Base-by-base conservation (phyloP, 306 rosid genomes). In the Mimosa bimucronata region DNA sequence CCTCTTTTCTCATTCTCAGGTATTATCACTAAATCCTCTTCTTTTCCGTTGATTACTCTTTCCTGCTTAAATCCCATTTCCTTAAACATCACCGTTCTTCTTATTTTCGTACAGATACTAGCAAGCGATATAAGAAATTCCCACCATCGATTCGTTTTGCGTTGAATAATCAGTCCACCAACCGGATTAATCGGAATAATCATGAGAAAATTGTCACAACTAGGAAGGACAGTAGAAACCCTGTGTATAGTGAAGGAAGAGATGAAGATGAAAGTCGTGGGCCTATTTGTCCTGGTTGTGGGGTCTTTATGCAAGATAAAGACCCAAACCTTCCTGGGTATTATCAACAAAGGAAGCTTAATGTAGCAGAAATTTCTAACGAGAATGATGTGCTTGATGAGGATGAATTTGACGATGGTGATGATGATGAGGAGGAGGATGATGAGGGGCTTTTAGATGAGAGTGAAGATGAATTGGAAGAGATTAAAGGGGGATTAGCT, bases 211-310 rank as follows among this genome's bases (percentile, higher is more conserved):
- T 53, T 10, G 4, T 61, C 15, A 83, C 68, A 6, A 81, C 19
- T 0, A 84, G 83, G 40, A 87, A 75, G 75, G 79, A 82, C 57
- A 57, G 88, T 71, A 79, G 83, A 53, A 87, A 72, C 45, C 89
- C 89, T 0, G n/a, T 94, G 71, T 71, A 92, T 82, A 92, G 97
- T 79, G 98, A 94, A 82, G 97, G 98, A 10, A 90, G 98, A 82
- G 97, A 94, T 75, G 97, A 88, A 79, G 97, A 94, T 77, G 97
- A 92, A 80, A 82, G 71, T 64, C 82, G 76, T 80, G 98, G 94
- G 14, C 89, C 85, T 44, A 80, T 92, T 69, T 94, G 97, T 82
- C 97, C 97, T 58, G 98, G 98, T n/a, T 94, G 98, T 88, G 98
- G 98, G 60, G 90, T 94, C 57, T 94, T 88, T 69, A 87, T 94